Percentiles rank a stretch among this genome's conserved stretches.
Conservation (phyloP, 805 yeast genomes). For the Cyberlindnera mycetangii region DNA sequence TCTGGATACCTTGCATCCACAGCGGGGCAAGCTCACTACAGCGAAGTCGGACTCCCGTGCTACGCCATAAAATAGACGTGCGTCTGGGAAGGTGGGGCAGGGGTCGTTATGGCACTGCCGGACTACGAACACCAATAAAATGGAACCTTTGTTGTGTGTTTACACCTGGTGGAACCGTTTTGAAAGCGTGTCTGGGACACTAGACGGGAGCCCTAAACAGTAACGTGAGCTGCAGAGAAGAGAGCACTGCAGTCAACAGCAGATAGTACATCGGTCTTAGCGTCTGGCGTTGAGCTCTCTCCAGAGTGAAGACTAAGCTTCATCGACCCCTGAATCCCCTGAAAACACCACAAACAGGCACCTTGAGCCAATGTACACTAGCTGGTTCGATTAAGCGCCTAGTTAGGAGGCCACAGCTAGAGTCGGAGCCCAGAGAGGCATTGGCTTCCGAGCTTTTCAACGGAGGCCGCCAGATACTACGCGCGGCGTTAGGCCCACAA, state of each 20-base stretch:
- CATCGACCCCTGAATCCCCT: too few relatives aligned
- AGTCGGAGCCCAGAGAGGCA: neutral
- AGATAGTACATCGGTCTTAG: neutral
- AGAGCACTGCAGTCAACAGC: neutral
- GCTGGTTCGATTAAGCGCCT: too few relatives aligned
- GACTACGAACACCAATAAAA: neutral
- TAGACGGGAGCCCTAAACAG: neutral
- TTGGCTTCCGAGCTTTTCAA: neutral
- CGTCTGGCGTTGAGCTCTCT: too few relatives aligned
- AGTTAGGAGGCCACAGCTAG: too few relatives aligned
- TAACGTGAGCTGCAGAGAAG: neutral
- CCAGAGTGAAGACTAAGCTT: too few relatives aligned
- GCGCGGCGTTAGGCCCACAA: constrained; percentile 1
- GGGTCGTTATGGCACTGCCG: neutral
- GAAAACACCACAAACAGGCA: too few relatives aligned
- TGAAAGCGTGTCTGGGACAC: too few relatives aligned
- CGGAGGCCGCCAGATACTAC: neutral
- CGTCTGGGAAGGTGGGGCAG: neutral
- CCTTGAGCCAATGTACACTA: too few relatives aligned
- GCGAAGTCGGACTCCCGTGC: too few relatives aligned
- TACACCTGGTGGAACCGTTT: neutral
- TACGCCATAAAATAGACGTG: too few relatives aligned
- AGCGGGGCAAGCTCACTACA: neutral
- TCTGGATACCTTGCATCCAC: neutral
- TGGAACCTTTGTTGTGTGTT: neutral